Evolutionary conservation across 1,284 basidiomycete genomes (phyloP).

Genomic region (Cystobasidium pallidum): DNA sequence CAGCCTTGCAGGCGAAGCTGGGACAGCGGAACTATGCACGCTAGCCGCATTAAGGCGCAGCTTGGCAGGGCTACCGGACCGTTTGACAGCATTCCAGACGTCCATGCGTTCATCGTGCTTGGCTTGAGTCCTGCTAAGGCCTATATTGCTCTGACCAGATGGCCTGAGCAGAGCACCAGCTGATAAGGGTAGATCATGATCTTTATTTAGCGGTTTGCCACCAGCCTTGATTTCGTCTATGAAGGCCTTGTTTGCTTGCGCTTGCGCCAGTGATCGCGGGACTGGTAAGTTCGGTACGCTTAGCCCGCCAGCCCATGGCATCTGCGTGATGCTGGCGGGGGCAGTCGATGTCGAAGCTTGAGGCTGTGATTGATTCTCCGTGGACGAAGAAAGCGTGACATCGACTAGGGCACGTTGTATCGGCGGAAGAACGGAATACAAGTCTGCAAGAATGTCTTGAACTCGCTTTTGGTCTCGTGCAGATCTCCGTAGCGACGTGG

Average conservation of each 20-base stretch:
- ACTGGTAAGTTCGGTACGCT: constrained; percentile 29
- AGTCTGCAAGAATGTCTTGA: constrained; percentile 28
- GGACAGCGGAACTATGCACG: not conserved
- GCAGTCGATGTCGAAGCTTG: constrained; percentile 19
- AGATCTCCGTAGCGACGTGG: constrained; percentile 17
- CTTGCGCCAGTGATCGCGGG: constrained; percentile 28
- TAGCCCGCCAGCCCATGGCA: constrained; percentile 30
- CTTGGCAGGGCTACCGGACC: constrained; percentile 17
- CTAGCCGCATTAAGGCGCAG: not conserved
- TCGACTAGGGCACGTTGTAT: constrained; percentile 40
- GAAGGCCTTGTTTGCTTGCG: constrained; percentile 19
- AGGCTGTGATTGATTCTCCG: not conserved
- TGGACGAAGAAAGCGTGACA: constrained; percentile 2
- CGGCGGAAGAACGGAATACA: constrained; percentile 30
- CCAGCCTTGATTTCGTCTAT: constrained; percentile 25
- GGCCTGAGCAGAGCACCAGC: constrained; percentile 33
- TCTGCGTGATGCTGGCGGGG: constrained; percentile 27
- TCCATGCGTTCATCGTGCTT: constrained; percentile 36
- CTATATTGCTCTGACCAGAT: not conserved
- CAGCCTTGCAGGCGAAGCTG: constrained; percentile 2
- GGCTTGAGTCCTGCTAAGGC: constrained; percentile 31
- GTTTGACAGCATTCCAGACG: constrained; percentile 19
- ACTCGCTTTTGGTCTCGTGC: constrained; percentile 24
- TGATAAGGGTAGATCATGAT: constrained; percentile 26
- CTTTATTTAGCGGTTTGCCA: constrained; percentile 11